Base-by-base conservation (phyloP, 1,284 basidiomycete genomes). In the Meripilus lineatus region DNA sequence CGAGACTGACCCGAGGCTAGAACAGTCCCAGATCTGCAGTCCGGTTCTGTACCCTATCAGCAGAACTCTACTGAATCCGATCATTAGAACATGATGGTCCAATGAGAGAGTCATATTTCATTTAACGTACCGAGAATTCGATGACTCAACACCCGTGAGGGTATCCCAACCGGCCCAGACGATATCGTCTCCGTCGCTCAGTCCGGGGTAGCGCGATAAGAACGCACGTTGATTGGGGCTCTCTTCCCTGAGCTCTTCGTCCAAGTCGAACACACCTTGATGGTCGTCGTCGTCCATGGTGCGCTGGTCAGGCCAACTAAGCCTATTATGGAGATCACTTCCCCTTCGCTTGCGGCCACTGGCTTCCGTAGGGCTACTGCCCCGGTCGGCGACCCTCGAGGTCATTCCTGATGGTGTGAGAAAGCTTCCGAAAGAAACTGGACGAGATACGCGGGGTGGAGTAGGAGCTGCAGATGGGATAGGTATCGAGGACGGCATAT, bases 21-120 rank as follows among this genome's bases (percentile, higher is more conserved):
- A 71, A 50, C 77, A 79, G 54, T 87, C 81, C 84, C 84, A 88
- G 22, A 85, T 69, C 54, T 86, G 81, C 30, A 88, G 55, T 3
- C 79, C 79, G 4, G 66, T 60, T 6, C 65, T 56, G 57, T 86
- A 86, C 0, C 71, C 78, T 7, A 86, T 61, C 35, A 84, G 61
- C 8, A 87, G 70, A 5, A 84, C 58, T n/a, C 74, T 69, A 43
- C 77, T 77, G 40, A 33, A 28, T 46, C 39, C 38, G 40, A 18
- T 32, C 50, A 52, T 38, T 51, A 55, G 45, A 45, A 62, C 14
- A 55, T 5, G 20, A 22, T 21, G 17, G 17, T 15, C 6, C 17
- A 45, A 59, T 51, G 7, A 50, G 38, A 46, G 11, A 10, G 10
- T 22, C 15, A 40, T 53, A 56, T 49, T 58, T 68, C 69, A 60